A percentile compares a stretch with the other conserved stretches of the same genome.
Evolutionary conservation across 257 asterid genomes (phyloP).

Genomic region (Ilex aquifolium): DNA sequence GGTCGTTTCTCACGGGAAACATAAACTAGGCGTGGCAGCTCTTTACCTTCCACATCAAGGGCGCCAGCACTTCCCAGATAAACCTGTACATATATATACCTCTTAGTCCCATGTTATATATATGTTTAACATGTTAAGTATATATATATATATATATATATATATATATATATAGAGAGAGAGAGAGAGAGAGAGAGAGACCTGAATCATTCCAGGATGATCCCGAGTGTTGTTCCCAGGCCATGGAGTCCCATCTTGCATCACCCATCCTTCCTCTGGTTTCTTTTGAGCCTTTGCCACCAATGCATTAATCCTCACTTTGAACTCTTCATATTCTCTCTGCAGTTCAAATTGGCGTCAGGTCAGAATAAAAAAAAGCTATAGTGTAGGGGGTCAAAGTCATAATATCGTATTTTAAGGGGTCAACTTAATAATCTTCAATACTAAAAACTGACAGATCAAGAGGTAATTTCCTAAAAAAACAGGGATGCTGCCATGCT

Average conservation of each 20-base stretch:
- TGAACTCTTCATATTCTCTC: constrained; percentile 88
- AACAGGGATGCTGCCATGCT: too few relatives aligned
- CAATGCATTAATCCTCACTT: constrained; percentile 65
- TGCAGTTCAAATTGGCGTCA: constrained; percentile 12
- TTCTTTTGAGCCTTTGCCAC: constrained; percentile 83
- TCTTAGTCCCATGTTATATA: too few relatives aligned
- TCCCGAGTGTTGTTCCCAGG: constrained; percentile 84
- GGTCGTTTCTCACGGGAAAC: constrained; percentile 88
- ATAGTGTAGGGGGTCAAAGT: too few relatives aligned
- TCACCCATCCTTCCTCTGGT: constrained; percentile 93
- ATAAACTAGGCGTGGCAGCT: constrained; percentile 69
- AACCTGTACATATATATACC: constrained; percentile 31
- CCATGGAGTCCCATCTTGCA: constrained; percentile 92
- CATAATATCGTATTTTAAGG: too few relatives aligned
- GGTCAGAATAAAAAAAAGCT: too few relatives aligned
- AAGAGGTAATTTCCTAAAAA: too few relatives aligned
- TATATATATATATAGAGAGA: not conserved
- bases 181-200: not conserved
- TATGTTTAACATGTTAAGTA: not conserved
- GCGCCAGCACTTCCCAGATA: constrained; percentile 83
- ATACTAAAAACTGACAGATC: too few relatives aligned
- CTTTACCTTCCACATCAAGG: constrained; percentile 83
- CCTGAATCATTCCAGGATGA: constrained; percentile 95
- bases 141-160: too few relatives aligned
- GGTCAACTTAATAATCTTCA: too few relatives aligned